Evolutionary conservation across 495 filamentous ascomycete species (phyloP).

Genomic region (Evansstolkia leycettana): DNA sequence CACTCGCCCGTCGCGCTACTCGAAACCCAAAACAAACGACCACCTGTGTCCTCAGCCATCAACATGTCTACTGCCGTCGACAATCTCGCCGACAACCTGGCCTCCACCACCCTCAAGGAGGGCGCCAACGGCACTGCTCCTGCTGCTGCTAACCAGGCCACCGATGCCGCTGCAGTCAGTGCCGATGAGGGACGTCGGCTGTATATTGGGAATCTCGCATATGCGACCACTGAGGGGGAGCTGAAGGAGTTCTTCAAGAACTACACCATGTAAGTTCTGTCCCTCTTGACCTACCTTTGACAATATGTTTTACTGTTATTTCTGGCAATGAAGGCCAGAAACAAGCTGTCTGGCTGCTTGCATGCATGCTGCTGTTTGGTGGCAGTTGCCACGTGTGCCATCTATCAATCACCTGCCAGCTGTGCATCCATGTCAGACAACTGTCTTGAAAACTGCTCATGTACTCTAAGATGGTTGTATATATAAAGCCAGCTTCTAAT

Average conservation of each 20-base stretch:
- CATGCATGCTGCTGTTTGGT: neutral
- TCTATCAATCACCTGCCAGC: neutral
- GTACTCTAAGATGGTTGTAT: too few species aligned
- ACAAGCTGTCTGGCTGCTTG: too few species aligned
- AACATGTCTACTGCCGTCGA: constrained; percentile 49
- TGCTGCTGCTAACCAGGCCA: constrained; percentile 49
- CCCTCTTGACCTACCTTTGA: neutral
- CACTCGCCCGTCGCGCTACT: constrained; percentile 1
- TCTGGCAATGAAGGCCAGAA: too few species aligned
- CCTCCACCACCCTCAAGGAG: constrained; percentile 40
- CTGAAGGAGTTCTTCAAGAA: constrained; percentile 98
- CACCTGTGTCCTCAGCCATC: constrained; percentile 32
- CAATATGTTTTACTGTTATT: neutral
- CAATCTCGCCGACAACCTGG: constrained; percentile 37
- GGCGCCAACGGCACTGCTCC: constrained; percentile 76
- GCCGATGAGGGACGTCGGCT: constrained; percentile 97
- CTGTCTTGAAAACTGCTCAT: too few species aligned
- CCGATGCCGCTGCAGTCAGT: constrained; percentile 84
- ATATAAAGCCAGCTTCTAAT: neutral
- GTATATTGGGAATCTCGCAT: constrained; percentile 99
- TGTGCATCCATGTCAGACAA: neutral
- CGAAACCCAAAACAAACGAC: constrained; percentile 4
- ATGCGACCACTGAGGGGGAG: constrained; percentile 99
- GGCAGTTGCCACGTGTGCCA: constrained; percentile 1
- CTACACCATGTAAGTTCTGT: constrained; percentile 82